Base-by-base conservation (phyloP, 108 stramenopile genomes). In the Nitzschia palea region DNA sequence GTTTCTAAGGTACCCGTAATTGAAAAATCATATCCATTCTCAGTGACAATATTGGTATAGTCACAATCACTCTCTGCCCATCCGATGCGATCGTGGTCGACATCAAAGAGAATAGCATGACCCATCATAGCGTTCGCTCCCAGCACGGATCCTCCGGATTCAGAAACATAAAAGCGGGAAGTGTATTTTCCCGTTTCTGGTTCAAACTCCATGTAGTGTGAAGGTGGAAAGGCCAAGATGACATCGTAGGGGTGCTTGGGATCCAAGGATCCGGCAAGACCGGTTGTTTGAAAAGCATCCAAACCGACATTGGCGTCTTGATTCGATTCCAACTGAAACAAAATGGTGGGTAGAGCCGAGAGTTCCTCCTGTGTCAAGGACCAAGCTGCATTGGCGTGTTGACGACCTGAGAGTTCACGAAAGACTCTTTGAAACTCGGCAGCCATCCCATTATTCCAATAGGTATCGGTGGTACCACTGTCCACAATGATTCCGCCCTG, bases 91-190 rank as follows among this genome's bases (percentile, higher is more conserved):
- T 69, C 57, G 51, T 82, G 81, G 9, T 87, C 90, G 15, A 68
- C 44, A 65, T 97, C 93, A 76, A 97, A 97, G 1, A 94, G 59
- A 6, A 95, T 80, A 65, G 96, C 87, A 76, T 96, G 94, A 42
- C 90, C 92, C 80, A 81, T 81, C 79, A 98, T 90, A 52, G 93
- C 83, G 65, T 96, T 98, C 31, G 94, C 90, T n/a, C 97, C 97
- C 29, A 84, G 36, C 3, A 80, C 71, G 18, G 69, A 40, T 31
- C 61, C 65, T 8, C 35, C 18, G 15, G 48, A 31, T 45, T 95
- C 88, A 2, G 76, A 78, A 27, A 90, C 54, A 65, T 86, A 90
- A 33, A 96, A 72, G 18, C 86, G 62, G 4, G 71, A 45, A 12
- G 62, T 72, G 65, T 90, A 97, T 9, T 68, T 74, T 18, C 65